Conservation (phyloP, 495 filamentous ascomycete species). For the Xylaria nigripes region DNA sequence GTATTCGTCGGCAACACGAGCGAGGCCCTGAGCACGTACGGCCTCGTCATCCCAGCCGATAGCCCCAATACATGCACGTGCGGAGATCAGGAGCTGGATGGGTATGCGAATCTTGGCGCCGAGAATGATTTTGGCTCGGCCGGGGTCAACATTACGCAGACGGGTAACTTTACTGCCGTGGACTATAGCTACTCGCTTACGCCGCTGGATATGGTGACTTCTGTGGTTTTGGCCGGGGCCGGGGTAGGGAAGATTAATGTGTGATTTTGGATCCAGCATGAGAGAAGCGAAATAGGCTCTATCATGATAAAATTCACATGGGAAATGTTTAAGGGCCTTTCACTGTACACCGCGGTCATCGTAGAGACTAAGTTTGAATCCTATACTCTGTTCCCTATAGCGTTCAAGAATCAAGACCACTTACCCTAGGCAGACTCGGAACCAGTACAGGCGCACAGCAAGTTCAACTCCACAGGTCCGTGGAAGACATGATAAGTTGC, state of each 20-base stretch:
- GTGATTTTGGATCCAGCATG: background rate
- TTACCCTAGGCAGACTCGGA: too few species aligned
- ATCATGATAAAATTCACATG: too few species aligned
- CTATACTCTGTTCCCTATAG: too few species aligned
- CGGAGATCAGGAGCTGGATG: background rate
- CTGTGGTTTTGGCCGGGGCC: slow-evolving; percentile 28
- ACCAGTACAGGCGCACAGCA: too few species aligned
- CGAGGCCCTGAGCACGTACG: slow-evolving; percentile 39
- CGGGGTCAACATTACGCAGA: slow-evolving; percentile 34
- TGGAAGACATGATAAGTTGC: too few species aligned
- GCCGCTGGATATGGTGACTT: slow-evolving; percentile 25
- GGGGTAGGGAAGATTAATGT: slow-evolving; percentile 33
- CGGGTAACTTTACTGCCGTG: slow-evolving; percentile 31
- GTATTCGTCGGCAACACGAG: slow-evolving; percentile 33
- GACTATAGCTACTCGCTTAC: slow-evolving; percentile 33
- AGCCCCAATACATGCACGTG: slow-evolving; percentile 28
- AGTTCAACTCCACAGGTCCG: too few species aligned
- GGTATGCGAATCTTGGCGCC: slow-evolving; percentile 11
- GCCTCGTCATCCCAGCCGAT: slow-evolving; percentile 39
- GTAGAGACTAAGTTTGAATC: too few species aligned
- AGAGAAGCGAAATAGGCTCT: too few species aligned
- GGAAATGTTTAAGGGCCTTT: too few species aligned
- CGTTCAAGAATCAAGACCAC: too few species aligned
- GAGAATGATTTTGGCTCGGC: slow-evolving; percentile 36
- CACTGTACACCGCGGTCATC: too few species aligned